phyloP scores from a whole-genome alignment of 1,284 basidiomycete species.

The Trichosporon sp. region DNA sequence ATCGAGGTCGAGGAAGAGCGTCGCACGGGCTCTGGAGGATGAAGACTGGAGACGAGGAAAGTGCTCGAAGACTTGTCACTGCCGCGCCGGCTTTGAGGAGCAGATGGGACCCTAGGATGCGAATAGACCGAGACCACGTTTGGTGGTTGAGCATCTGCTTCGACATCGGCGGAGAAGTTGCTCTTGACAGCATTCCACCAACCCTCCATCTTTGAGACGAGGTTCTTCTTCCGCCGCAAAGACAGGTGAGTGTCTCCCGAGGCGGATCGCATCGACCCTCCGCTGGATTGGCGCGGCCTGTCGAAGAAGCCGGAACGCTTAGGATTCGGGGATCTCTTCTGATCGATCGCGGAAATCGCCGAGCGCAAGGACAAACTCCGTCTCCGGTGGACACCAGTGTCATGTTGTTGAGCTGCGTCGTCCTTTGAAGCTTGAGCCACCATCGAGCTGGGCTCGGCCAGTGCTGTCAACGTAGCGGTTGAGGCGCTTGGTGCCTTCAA shows the following conservation, averaged over 20 bases:
- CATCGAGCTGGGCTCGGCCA: background rate
- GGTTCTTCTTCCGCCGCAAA: slow-evolving; percentile 44
- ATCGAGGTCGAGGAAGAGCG: slow-evolving; percentile 25
- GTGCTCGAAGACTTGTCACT: slow-evolving; percentile 24
- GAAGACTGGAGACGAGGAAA: slow-evolving; percentile 12
- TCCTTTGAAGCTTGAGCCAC: slow-evolving; percentile 34
- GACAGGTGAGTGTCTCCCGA: slow-evolving; percentile 10
- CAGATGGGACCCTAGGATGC: slow-evolving; percentile 33
- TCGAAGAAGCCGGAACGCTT: slow-evolving; percentile 24
- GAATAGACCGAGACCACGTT: slow-evolving; percentile 7
- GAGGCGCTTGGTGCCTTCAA: background rate
- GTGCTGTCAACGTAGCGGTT: background rate
- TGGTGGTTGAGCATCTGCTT: background rate
- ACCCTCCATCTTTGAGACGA: slow-evolving; percentile 51
- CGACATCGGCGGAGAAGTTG: slow-evolving; percentile 42
- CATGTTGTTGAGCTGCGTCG: slow-evolving; percentile 10
- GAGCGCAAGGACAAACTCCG: slow-evolving; percentile 41
- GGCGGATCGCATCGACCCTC: slow-evolving; percentile 24
- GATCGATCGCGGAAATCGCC: slow-evolving; percentile 33
- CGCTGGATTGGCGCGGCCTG: slow-evolving; percentile 35
- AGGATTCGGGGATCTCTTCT: slow-evolving; percentile 26
- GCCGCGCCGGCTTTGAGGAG: slow-evolving; percentile 32
- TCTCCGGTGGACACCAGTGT: slow-evolving; percentile 12
- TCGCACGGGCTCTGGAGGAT: slow-evolving; percentile 27
- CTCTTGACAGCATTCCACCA: slow-evolving; percentile 53